Evolutionary conservation across 495 filamentous ascomycete genomes (phyloP).

Genomic region (Talaromyces adpressus): DNA sequence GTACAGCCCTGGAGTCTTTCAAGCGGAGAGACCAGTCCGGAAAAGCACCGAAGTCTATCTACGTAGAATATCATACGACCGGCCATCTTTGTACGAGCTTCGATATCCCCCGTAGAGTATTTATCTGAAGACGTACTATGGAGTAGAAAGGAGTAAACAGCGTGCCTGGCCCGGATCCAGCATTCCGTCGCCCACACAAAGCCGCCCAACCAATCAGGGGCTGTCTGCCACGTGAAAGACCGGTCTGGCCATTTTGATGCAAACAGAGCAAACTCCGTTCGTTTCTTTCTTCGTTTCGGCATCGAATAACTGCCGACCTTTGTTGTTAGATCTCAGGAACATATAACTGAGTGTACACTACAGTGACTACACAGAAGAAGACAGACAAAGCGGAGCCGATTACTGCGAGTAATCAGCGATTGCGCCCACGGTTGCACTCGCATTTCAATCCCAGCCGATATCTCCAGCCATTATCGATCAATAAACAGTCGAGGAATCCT

Average conservation of each 20-base stretch:
- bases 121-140: too few species aligned
- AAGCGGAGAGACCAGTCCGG: too few species aligned
- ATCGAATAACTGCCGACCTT: too few species aligned
- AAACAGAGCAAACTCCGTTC: background rate
- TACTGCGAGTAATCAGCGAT: background rate
- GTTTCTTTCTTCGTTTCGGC: background rate
- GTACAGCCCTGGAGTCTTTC: background rate
- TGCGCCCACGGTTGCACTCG: background rate
- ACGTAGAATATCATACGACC: background rate
- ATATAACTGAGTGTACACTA: too few species aligned
- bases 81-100: background rate
- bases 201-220: background rate
- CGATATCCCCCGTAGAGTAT: background rate
- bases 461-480: background rate
- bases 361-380: background rate
- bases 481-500: background rate
- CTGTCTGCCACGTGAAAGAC: background rate
- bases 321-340: too few species aligned
- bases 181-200: background rate
- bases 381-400: background rate
- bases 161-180: slow-evolving; percentile 2
- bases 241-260: background rate
- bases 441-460: background rate
- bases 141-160: background rate
- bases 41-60: background rate